Percentiles rank a stretch among this genome's conserved stretches.
These are phyloP conservation scores for Cicer bijugum DNA, from an alignment of 306 rosid genomes.

Conservation along the genomic window DNA sequence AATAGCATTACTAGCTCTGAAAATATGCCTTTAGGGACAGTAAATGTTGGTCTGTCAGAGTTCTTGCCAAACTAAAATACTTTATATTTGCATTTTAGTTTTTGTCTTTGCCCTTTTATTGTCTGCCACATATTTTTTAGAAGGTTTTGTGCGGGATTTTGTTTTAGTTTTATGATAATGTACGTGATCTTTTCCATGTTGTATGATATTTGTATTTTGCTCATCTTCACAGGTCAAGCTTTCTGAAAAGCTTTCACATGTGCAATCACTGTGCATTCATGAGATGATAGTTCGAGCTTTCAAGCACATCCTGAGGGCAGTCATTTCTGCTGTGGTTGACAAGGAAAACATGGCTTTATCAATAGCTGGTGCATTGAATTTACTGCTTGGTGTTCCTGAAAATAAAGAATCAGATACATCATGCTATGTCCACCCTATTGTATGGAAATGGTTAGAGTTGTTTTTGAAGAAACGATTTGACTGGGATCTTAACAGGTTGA, in stretches of 20 bases:
- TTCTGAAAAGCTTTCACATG: constrained; percentile 92
- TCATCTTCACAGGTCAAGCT: constrained; percentile 83
- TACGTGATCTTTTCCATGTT: constrained; percentile 24
- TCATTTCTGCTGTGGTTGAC: constrained; percentile 71
- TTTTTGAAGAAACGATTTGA: constrained; percentile 84
- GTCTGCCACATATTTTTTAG: constrained; percentile 27
- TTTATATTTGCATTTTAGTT: constrained; percentile 38
- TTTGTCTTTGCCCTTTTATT: constrained; percentile 16
- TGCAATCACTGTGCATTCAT: constrained; percentile 95
- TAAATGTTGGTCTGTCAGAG: constrained; percentile 11
- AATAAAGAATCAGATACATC: constrained; percentile 60
- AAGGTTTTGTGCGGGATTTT: constrained; percentile 29
- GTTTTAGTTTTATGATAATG: constrained; percentile 35
- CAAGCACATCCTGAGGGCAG: constrained; percentile 94
- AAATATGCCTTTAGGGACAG: constrained; percentile 28
- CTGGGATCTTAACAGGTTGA: constrained; percentile 74
- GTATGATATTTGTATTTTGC: constrained; percentile 37
- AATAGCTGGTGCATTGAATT: constrained; percentile 79
- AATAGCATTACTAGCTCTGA: constrained; percentile 12
- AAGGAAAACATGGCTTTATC: constrained; percentile 74
- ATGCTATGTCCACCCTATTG: constrained; percentile 64
- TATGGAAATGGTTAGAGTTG: constrained; percentile 85
- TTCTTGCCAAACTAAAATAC: constrained; percentile 2
- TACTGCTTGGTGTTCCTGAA: constrained; percentile 81
- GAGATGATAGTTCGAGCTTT: constrained; percentile 98